These are phyloP conservation scores for Ormosia emarginata DNA, from an alignment of 306 rosid genomes.

Conservation along the genomic window DNA sequence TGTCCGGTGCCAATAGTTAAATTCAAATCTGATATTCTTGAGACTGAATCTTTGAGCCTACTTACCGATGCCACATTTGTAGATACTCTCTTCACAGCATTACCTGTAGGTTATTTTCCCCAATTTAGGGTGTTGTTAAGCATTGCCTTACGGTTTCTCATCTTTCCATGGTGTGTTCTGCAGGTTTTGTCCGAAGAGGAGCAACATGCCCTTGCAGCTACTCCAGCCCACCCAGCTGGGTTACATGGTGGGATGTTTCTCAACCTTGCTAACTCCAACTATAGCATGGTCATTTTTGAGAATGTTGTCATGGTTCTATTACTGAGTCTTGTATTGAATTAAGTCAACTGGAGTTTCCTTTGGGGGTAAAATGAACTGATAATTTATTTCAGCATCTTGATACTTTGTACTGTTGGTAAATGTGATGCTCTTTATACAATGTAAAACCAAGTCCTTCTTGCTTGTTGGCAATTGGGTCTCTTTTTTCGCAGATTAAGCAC, in stretches of 20 bases:
- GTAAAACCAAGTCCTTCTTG: not conserved
- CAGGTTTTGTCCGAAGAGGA: constrained; percentile 86
- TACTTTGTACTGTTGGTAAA: not conserved
- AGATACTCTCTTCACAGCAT: constrained; percentile 68
- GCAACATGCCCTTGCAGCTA: constrained; percentile 84
- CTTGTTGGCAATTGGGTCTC: not conserved
- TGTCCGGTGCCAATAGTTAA: constrained; percentile 57
- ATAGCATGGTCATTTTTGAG: not conserved
- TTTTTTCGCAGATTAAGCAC: not conserved
- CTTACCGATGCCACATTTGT: constrained; percentile 61
- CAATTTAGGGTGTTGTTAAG: not conserved
- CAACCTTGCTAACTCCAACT: not conserved
- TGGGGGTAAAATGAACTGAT: not conserved
- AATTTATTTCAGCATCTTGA: not conserved
- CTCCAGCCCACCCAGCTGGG: constrained; percentile 93
- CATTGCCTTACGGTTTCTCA: constrained; percentile 19
- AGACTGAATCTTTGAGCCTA: constrained; percentile 64
- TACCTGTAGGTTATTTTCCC: constrained; percentile 60
- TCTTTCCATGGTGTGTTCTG: constrained; percentile 18
- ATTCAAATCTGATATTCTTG: constrained; percentile 55
- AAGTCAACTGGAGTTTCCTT: not conserved
- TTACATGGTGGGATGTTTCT: constrained; percentile 63
- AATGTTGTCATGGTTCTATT: not conserved
- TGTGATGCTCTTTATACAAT: not conserved
- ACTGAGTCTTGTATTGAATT: not conserved